These are phyloP conservation scores for Torrubiella hemipterigena DNA, from an alignment of 2,329 filamentous ascomycete genomes.

Conservation along the genomic window DNA sequence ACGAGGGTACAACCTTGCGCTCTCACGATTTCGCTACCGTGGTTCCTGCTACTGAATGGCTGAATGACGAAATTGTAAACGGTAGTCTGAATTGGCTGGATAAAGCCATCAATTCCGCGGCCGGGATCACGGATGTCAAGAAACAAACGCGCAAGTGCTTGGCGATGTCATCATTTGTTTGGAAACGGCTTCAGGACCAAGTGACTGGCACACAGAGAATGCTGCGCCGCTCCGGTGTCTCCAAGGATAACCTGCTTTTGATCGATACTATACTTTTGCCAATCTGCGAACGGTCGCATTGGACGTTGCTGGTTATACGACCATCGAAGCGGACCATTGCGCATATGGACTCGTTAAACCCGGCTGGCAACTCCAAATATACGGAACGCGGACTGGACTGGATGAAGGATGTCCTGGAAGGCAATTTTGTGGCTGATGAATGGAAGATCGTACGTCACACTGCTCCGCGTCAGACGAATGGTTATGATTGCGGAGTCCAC, in stretches of 20 bases:
- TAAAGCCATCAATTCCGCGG: constrained; percentile 42
- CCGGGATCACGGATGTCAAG: constrained; percentile 36
- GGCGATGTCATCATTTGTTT: constrained; percentile 56
- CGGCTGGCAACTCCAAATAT: constrained; percentile 24
- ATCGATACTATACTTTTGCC: constrained; percentile 59
- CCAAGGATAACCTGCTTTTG: constrained; percentile 48
- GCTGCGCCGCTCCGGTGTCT: constrained; percentile 43
- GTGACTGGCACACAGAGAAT: constrained; percentile 37
- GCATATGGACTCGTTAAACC: constrained; percentile 56
- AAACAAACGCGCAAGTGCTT: constrained; percentile 44
- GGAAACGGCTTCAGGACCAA: constrained; percentile 37
- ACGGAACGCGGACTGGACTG: constrained; percentile 35
- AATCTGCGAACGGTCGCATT: constrained; percentile 53
- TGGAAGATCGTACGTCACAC: constrained; percentile 44
- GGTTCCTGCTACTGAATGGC: constrained; percentile 46
- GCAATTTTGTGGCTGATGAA: constrained; percentile 40
- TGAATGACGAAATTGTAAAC: constrained; percentile 70
- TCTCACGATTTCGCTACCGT: constrained; percentile 53
- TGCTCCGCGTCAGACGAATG: constrained; percentile 50
- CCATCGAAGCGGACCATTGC: constrained; percentile 48
- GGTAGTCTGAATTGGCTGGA: constrained; percentile 51
- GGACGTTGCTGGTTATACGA: constrained; percentile 59
- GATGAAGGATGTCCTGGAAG: constrained; percentile 43
- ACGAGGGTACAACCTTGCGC: constrained; percentile 35
- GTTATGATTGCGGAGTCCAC: constrained; percentile 67